These are phyloP conservation scores for Monosporascus ibericus DNA, from an alignment of 2,329 filamentous ascomycete genomes.

Conservation along the genomic window DNA sequence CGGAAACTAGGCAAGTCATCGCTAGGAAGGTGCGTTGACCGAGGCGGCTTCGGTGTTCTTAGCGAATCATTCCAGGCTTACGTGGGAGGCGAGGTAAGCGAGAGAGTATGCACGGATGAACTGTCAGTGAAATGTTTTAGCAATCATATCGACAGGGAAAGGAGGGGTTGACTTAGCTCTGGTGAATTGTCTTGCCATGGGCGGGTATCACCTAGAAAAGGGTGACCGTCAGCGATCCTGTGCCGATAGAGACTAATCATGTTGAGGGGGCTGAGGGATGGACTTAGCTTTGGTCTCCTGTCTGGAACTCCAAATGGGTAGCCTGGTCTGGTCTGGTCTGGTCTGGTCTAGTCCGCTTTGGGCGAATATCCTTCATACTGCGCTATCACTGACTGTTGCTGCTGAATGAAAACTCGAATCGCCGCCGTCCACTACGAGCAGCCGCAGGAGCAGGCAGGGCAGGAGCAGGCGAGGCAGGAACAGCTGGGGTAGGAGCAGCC, in stretches of 20 bases:
- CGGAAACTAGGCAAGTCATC: too few species aligned
- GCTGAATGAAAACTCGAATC: constrained; percentile 1
- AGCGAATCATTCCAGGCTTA: not conserved
- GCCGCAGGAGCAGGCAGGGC: not conserved
- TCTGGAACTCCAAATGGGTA: not conserved
- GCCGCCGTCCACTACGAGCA: not conserved
- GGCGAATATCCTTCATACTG: too few species aligned
- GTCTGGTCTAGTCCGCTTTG: not conserved
- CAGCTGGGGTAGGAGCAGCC: too few species aligned
- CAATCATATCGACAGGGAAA: not conserved
- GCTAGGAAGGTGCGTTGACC: too few species aligned
- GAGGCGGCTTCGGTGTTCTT: constrained; percentile 1
- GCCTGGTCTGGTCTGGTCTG: not conserved
- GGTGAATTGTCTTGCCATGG: not conserved
- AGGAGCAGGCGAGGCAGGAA: too few species aligned
- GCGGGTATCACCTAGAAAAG: not conserved
- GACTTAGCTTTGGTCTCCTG: not conserved
- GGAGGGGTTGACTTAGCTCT: constrained; percentile 7
- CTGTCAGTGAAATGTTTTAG: not conserved
- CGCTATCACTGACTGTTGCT: not conserved
- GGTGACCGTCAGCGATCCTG: not conserved
- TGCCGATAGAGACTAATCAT: not conserved
- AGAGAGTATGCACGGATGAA: not conserved
- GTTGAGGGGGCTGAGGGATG: not conserved
- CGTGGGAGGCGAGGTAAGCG: not conserved